phyloP scores from a whole-genome alignment of 108 stramenopile genomes.

The Schizochytrium sp. region DNA sequence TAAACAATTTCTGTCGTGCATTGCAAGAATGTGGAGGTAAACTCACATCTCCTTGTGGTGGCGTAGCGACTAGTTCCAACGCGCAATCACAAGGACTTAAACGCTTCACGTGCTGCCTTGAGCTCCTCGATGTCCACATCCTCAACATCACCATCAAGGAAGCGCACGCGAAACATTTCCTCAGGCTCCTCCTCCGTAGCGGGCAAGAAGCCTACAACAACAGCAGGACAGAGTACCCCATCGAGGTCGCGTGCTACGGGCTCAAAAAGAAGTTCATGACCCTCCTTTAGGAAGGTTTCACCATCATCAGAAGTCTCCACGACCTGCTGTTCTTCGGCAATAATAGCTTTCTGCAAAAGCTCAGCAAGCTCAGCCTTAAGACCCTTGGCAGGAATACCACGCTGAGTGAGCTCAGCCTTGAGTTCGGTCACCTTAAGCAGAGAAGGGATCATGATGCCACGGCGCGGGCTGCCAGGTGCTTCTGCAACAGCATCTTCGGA shows the following conservation, averaged over 20 bases:
- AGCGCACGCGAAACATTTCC: conserved; percentile 37
- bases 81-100: neutral
- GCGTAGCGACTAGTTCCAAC: neutral
- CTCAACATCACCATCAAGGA: conserved; percentile 31
- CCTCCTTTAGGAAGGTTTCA: conserved; percentile 45
- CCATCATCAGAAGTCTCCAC: conserved; percentile 28
- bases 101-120: neutral
- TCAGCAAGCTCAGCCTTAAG: conserved; percentile 31
- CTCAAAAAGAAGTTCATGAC: conserved; percentile 23
- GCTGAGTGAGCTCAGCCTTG: neutral
- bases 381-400: conserved; percentile 37
- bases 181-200: conserved; percentile 27
- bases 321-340: conserved; percentile 2
- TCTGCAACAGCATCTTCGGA: neutral
- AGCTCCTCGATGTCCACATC: conserved; percentile 44
- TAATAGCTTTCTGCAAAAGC: neutral
- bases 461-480: neutral
- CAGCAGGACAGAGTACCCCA: conserved; percentile 39
- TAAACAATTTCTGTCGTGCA: neutral
- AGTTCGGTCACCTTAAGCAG: conserved; percentile 50
- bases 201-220: conserved; percentile 51
- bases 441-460: conserved; percentile 8
- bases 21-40: too few species aligned
- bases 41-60: too few species aligned
- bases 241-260: conserved; percentile 15